Conservation (phyloP, 1,284 basidiomycete genomes). For the Ceratobasidium sp. region DNA sequence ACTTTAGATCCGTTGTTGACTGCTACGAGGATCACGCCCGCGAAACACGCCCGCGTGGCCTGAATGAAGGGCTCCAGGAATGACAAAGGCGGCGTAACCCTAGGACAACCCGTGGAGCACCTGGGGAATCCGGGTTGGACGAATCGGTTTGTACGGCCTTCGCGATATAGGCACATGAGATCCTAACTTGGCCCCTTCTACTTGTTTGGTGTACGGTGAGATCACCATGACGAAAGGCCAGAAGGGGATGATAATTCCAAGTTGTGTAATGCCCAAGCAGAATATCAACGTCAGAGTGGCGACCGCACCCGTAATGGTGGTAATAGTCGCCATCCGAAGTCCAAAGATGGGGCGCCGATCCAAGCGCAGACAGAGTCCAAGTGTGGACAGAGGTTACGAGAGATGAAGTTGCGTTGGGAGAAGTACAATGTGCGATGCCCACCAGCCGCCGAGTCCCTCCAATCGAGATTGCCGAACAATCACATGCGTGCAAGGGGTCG, state of each 20-base stretch:
- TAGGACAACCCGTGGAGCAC: too few relatives aligned
- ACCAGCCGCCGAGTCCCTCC: constrained; percentile 34
- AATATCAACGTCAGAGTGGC: constrained; percentile 32
- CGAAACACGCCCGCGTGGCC: not conserved
- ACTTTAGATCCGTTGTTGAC: too few relatives aligned
- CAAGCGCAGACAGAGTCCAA: too few relatives aligned
- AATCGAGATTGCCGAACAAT: constrained; percentile 25
- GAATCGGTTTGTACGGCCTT: constrained; percentile 22
- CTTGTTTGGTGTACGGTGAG: constrained; percentile 16
- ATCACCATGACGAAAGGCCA: constrained; percentile 28
- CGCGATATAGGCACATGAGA: constrained; percentile 5
- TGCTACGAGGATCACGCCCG: not conserved
- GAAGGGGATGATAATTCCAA: constrained; percentile 21
- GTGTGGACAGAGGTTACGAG: constrained; percentile 36
- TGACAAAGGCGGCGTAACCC: constrained; percentile 19
- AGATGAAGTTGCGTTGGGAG: constrained; percentile 42
- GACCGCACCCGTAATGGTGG: constrained; percentile 18
- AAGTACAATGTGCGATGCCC: constrained; percentile 19
- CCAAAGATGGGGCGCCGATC: constrained; percentile 35
- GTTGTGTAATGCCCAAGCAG: constrained; percentile 12
- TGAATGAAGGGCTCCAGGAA: constrained; percentile 10
- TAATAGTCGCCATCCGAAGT: constrained; percentile 15
- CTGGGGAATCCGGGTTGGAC: not conserved
- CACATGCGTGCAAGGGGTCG: constrained; percentile 27
- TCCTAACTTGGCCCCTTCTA: not conserved